phyloP scores from a whole-genome alignment of 2,329 filamentous ascomycete species.

The Celoporthe dispersa region DNA sequence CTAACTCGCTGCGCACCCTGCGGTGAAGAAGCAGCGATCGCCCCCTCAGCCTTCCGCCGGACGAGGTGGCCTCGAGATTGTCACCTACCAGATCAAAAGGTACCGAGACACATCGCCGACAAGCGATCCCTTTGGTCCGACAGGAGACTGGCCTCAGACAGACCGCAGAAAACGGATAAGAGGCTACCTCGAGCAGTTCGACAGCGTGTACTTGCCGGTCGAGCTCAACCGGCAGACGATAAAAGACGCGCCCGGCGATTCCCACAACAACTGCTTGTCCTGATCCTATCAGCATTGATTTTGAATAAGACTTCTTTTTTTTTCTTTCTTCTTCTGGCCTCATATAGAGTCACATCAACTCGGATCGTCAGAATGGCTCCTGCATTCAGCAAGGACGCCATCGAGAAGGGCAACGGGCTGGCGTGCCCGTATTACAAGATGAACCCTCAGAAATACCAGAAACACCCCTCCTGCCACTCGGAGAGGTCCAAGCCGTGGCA shows the following conservation, averaged over 20 bases:
- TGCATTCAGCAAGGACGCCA: background rate
- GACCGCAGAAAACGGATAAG: conserved; percentile 3
- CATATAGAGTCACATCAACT: background rate
- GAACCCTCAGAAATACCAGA: background rate
- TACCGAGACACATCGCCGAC: conserved; percentile 13
- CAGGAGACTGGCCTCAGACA: background rate
- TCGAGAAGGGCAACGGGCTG: background rate
- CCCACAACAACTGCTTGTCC: background rate
- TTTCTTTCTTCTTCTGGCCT: background rate
- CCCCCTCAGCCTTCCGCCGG: background rate
- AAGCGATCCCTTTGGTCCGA: conserved; percentile 1
- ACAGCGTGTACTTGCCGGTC: conserved; percentile 1
- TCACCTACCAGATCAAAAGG: conserved; percentile 17
- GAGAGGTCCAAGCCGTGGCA: background rate
- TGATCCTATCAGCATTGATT: background rate
- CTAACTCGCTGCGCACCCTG: background rate
- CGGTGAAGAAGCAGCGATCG: background rate
- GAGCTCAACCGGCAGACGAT: background rate
- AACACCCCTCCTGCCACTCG: background rate
- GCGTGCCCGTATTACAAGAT: conserved; percentile 8
- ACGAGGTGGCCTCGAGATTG: background rate
- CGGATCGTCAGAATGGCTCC: background rate
- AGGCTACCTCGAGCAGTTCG: conserved; percentile 9
- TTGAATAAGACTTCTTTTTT: too few relatives aligned
- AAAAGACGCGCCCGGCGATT: background rate